phyloP scores from a whole-genome alignment of 148 eudicot species.

The Mesembryanthemum crystallinum region DNA sequence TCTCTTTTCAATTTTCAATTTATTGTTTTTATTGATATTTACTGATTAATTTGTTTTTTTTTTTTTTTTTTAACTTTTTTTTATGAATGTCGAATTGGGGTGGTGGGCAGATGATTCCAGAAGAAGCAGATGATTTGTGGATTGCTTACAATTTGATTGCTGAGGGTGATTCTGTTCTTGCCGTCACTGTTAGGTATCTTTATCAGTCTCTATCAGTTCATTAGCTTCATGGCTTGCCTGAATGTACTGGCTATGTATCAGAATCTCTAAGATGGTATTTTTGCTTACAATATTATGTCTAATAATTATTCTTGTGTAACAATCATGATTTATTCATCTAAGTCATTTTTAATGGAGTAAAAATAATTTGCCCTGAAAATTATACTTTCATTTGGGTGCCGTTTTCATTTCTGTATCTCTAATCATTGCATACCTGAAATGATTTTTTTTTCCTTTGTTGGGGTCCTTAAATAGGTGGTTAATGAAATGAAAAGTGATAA shows the following conservation, averaged over 20 bases:
- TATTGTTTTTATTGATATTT: too few species aligned
- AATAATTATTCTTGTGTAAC: too few species aligned
- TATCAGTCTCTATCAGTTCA: background rate
- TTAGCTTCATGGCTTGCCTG: background rate
- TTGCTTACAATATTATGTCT: too few species aligned
- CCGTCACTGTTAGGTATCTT: constrained; percentile 80
- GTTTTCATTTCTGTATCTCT: background rate
- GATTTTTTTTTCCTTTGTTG: background rate
- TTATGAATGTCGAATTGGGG: constrained; percentile 5
- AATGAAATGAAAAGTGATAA: background rate
- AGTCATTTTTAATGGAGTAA: too few species aligned
- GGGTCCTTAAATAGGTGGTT: too few species aligned
- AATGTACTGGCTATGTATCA: background rate
- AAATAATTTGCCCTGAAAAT: too few species aligned
- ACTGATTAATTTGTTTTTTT: too few species aligned
- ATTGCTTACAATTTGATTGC: constrained; percentile 79
- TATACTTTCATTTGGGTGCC: background rate
- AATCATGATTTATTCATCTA: background rate
- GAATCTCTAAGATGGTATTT: background rate
- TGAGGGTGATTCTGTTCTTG: constrained; percentile 59
- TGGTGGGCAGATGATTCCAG: constrained; percentile 66
- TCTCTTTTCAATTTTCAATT: too few species aligned
- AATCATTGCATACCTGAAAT: too few species aligned
- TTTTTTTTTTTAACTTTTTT: too few species aligned
- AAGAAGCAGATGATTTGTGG: constrained; percentile 93